Percentiles rank a stretch among this genome's conserved stretches.
Evolutionary conservation across 2,329 filamentous ascomycete genomes (phyloP).

Genomic region (Cladosporium sp.): DNA sequence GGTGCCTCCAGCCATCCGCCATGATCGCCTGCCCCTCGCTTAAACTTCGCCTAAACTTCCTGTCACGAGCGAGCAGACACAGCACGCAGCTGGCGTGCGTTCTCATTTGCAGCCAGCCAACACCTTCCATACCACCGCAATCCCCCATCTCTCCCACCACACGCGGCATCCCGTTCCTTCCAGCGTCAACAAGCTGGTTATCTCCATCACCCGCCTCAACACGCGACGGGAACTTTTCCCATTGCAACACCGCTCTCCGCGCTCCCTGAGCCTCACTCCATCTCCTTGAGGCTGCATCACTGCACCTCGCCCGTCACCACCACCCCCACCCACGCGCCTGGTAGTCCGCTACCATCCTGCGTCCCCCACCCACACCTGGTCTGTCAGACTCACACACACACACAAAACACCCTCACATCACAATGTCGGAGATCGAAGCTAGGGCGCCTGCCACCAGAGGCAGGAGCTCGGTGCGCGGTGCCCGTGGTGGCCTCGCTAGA

Average conservation of each 20-base stretch:
- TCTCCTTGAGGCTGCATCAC: slow-evolving; percentile 21
- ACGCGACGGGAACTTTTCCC: slow-evolving; percentile 15
- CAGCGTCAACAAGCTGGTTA: slow-evolving; percentile 6
- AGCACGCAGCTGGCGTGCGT: slow-evolving; percentile 12
- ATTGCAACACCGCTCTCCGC: slow-evolving; percentile 12
- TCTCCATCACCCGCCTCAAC: background rate
- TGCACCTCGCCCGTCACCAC: slow-evolving; percentile 17
- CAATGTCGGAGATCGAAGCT: slow-evolving; percentile 94
- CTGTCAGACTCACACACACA: slow-evolving; percentile 13
- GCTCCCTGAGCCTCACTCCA: slow-evolving; percentile 16
- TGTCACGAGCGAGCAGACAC: slow-evolving; percentile 6
- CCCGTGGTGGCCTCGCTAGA: slow-evolving; percentile 68
- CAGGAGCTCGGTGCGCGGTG: slow-evolving; percentile 86
- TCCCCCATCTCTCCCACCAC: slow-evolving; percentile 11
- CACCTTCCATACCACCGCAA: background rate
- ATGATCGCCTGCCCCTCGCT: background rate
- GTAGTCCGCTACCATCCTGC: slow-evolving; percentile 17
- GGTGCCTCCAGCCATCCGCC: background rate
- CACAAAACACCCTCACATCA: slow-evolving; percentile 27
- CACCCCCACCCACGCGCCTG: slow-evolving; percentile 14
- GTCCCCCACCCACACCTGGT: background rate
- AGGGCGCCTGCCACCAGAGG: slow-evolving; percentile 81
- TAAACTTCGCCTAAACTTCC: background rate
- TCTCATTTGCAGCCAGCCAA: slow-evolving; percentile 10
- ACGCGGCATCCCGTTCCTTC: slow-evolving; percentile 2